Base-by-base conservation (phyloP, 208 protist genomes). In the Vickermania spadyakhi region DNA sequence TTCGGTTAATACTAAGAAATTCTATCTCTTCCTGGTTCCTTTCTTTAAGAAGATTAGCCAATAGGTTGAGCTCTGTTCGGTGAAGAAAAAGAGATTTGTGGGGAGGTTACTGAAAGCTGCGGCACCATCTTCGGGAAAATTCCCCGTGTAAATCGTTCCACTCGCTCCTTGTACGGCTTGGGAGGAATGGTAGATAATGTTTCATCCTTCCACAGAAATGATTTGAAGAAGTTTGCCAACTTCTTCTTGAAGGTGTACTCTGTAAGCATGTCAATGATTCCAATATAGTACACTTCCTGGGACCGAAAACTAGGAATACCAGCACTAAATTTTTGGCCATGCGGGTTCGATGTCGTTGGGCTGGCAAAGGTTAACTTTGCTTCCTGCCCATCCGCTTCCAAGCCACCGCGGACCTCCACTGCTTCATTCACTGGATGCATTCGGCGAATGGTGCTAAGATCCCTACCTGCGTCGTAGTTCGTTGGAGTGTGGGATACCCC, bases 211-310 rank as follows among this genome's bases (percentile, higher is more conserved):
- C 88, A 95, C 41, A 95, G 31, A 52, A 95, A 86, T 0, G 80
- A 86, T 58, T 95, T 95, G 68, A 60, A 92, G 68, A 91, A 92
- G 62, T 95, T 90, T 23, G 88, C 84, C 0, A 53, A 26, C 60
- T 87, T 88, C 72, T 95, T 95, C 63, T 90, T 90, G n/a, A 41
- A 51, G 58, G 57, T 87, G 66, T 95, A 95, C 31, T 52, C 60
- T 25, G 88, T 92, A 28, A 95, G 72, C 57, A 89, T 77, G 62
- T 95, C 88, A 56, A 95, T 95, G 30, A 95, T 76, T 25, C 88
- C 88, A 60, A 95, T 81, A 62, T 88, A 95, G 66, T 92, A 95
- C 1, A 81, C 61, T 58, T 95, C 88, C 62, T 91, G 74, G 23
- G 82, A 70, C 56, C 76, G 65, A 22, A 91, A 26, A 64, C 84